These are phyloP conservation scores for Houttuynia cordata DNA, from an alignment of 164 flowering plant genomes.

Conservation along the genomic window DNA sequence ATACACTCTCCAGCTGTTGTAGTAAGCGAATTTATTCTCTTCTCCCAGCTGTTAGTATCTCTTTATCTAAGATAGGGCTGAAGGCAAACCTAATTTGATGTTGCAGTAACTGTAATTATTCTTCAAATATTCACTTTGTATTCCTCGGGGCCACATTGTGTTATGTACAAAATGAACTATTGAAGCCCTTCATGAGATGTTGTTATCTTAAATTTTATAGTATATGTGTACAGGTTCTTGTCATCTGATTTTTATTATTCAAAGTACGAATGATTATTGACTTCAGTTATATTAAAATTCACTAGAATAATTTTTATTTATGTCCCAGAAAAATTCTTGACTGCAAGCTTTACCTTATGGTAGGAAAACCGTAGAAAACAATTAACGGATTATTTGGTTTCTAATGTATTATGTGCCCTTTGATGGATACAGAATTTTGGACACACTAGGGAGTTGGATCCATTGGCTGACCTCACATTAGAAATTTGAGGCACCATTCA, in stretches of 20 bases:
- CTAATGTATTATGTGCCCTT: too few relatives aligned
- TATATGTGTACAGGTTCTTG: background rate
- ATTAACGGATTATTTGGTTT: too few relatives aligned
- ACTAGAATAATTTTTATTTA: background rate
- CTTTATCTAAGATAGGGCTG: constrained; percentile 53
- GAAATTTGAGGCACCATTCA: too few relatives aligned
- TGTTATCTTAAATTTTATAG: too few relatives aligned
- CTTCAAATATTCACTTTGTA: background rate
- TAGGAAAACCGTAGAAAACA: too few relatives aligned
- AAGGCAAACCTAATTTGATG: background rate
- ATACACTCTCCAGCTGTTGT: constrained; percentile 71
- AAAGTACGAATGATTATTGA: background rate
- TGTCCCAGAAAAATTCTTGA: background rate
- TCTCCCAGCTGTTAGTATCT: constrained; percentile 78
- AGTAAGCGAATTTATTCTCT: constrained; percentile 70
- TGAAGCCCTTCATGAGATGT: background rate
- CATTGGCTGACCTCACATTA: too few relatives aligned
- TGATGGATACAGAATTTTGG: too few relatives aligned
- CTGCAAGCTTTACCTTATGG: too few relatives aligned
- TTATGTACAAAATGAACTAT: constrained; percentile 24
- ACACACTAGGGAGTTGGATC: too few relatives aligned
- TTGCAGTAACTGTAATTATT: background rate
- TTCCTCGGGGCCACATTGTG: background rate
- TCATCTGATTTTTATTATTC: background rate
- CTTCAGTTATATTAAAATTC: background rate